A percentile compares a stretch with the other conserved stretches of the same genome.
Conservation (phyloP, 768 basidiomycete genomes). For the Macrolepiota fuliginosa region DNA sequence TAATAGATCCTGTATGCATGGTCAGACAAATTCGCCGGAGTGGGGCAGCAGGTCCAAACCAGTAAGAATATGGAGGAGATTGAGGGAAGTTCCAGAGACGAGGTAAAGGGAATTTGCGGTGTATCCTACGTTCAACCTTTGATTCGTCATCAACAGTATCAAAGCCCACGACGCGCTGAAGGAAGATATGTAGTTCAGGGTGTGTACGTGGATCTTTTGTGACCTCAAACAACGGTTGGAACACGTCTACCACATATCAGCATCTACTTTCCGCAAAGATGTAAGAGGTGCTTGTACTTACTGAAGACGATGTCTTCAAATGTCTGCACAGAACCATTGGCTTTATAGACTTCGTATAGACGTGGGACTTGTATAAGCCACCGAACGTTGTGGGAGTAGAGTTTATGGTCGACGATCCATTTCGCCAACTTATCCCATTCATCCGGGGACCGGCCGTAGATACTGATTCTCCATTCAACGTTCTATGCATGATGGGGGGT, state of each 20-base stretch:
- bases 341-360: constrained; percentile 93
- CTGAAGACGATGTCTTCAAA: constrained; percentile 92
- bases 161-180: constrained; percentile 94
- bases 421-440: constrained; percentile 99
- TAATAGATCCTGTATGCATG: constrained; percentile 77
- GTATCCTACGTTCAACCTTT: constrained; percentile 86
- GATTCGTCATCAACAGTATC: constrained; percentile 99
- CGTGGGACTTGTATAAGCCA: constrained; percentile 98
- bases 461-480: constrained; percentile 95
- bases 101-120: constrained; percentile 93
- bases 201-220: constrained; percentile 87
- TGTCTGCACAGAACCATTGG: constrained; percentile 74
- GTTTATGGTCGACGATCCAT: constrained; percentile 93
- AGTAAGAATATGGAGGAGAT: constrained; percentile 94
- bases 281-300: constrained; percentile 37
- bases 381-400: constrained; percentile 94
- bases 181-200: constrained; percentile 92
- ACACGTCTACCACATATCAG: constrained; percentile 63
- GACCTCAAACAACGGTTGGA: constrained; percentile 92
- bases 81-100: constrained; percentile 85
- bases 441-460: constrained; percentile 77
- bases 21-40: not conserved
- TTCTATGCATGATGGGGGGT: constrained; percentile 46
- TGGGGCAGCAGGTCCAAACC: constrained; percentile 45
- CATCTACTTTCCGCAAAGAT: not conserved